phyloP scores from a whole-genome alignment of 2,329 filamentous ascomycete species.

The Colletotrichum costaricense region DNA sequence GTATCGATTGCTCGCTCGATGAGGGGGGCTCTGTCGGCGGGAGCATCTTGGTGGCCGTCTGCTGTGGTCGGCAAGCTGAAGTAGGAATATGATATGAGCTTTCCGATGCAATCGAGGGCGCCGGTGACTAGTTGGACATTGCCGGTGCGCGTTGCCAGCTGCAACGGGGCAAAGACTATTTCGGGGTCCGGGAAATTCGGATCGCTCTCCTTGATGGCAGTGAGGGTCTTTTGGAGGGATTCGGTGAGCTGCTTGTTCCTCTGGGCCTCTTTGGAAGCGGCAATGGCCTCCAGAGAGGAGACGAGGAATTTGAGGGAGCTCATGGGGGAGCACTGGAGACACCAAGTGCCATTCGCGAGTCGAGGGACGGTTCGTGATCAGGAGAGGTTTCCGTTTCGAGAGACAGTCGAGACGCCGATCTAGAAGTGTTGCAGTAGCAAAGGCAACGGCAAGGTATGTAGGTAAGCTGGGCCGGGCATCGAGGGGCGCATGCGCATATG shows the following conservation, averaged over 20 bases:
- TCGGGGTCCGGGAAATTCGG: slow-evolving; percentile 88
- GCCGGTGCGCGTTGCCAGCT: slow-evolving; percentile 87
- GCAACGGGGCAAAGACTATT: slow-evolving; percentile 89
- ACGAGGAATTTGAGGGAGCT: slow-evolving; percentile 97
- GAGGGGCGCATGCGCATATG: slow-evolving; percentile 35
- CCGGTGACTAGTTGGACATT: slow-evolving; percentile 89
- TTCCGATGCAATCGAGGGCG: slow-evolving; percentile 97
- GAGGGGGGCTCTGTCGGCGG: slow-evolving; percentile 77
- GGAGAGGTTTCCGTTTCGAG: not conserved
- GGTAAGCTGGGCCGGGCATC: slow-evolving; percentile 26
- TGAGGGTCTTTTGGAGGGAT: slow-evolving; percentile 82
- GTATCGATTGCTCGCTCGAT: slow-evolving; percentile 99
- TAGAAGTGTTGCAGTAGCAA: not conserved
- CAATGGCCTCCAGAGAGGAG: slow-evolving; percentile 91
- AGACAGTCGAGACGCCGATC: not conserved
- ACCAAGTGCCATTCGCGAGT: slow-evolving; percentile 57
- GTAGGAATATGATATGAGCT: slow-evolving; percentile 98
- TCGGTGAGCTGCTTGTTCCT: slow-evolving; percentile 88
- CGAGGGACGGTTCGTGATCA: not conserved
- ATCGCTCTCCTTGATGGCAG: slow-evolving; percentile 87
- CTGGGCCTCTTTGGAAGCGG: slow-evolving; percentile 89
- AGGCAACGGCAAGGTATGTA: not conserved
- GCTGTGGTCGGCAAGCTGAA: slow-evolving; percentile 78
- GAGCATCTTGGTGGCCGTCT: slow-evolving; percentile 42
- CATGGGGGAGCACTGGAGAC: slow-evolving; percentile 69